Percentiles rank a stretch among this genome's conserved stretches.
Conservation (phyloP, 495 filamentous ascomycete species). For the Aspergillus baeticus region DNA sequence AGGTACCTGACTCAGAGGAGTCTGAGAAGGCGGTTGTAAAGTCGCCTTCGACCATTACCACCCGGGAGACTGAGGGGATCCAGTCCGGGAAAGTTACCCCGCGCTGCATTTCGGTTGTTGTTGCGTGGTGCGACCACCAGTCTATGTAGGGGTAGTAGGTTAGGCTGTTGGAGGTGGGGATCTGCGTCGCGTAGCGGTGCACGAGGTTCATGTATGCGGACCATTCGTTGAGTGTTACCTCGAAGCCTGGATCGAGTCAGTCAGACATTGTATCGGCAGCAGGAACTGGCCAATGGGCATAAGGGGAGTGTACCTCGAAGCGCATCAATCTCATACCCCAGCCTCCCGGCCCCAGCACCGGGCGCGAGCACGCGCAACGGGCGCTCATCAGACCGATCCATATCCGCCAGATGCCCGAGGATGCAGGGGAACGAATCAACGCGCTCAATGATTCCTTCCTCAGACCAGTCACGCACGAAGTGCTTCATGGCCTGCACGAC, state of each 20-base stretch:
- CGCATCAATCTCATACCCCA: slow-evolving; percentile 39
- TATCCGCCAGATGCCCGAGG: slow-evolving; percentile 23
- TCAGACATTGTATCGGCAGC: neutral
- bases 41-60: slow-evolving; percentile 40
- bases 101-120: slow-evolving; percentile 37
- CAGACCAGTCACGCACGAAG: slow-evolving; percentile 47
- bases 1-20: slow-evolving; percentile 15
- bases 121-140: slow-evolving; percentile 45
- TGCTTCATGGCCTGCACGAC: slow-evolving; percentile 46
- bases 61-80: slow-evolving; percentile 17
- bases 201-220: slow-evolving; percentile 42
- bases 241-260: slow-evolving; percentile 22
- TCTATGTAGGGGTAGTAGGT: slow-evolving; percentile 43
- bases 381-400: slow-evolving; percentile 1
- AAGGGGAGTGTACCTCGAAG: slow-evolving; percentile 24
- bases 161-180: slow-evolving; percentile 3
- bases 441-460: slow-evolving; percentile 37
- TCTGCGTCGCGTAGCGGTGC: slow-evolving; percentile 28
- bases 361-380: slow-evolving; percentile 37
- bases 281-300: no score
- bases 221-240: slow-evolving; percentile 45
- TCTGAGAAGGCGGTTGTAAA: slow-evolving; percentile 30
- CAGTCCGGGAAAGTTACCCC: slow-evolving; percentile 34
- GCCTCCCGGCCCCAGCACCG: slow-evolving; percentile 42
- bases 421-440: slow-evolving; percentile 36